Conservation (phyloP, 345 rosid genomes). For the Linum trigynum region DNA sequence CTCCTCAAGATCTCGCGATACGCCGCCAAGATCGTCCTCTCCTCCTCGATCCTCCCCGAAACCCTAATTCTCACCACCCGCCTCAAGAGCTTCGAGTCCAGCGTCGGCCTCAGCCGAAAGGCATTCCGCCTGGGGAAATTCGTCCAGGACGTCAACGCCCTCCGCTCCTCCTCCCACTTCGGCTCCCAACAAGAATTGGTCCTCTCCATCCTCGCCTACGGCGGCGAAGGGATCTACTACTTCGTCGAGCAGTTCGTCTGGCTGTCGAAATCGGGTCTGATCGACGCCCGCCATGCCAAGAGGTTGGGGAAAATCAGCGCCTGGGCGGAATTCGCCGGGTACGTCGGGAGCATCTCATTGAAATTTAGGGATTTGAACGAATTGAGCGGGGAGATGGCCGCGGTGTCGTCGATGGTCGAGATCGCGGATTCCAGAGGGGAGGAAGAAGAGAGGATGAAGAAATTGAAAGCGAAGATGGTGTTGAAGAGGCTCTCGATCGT, state of each 20-base stretch:
- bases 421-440: conserved; percentile 50
- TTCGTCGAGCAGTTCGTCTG: conserved; percentile 81
- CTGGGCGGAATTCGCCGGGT: conserved; percentile 73
- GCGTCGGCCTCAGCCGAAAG: conserved; percentile 91
- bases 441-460: conserved; percentile 45
- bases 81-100: conserved; percentile 78
- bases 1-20: conserved; percentile 82
- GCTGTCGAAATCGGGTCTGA: conserved; percentile 75
- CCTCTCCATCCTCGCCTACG: conserved; percentile 50
- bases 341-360: conserved; percentile 54
- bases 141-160: conserved; percentile 69
- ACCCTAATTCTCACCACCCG: conserved; percentile 27
- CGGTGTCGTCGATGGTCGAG: conserved; percentile 42
- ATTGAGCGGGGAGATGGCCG: conserved; percentile 40
- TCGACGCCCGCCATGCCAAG: conserved; percentile 43
- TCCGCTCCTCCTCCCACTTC: conserved; percentile 39
- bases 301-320: conserved; percentile 57
- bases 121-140: conserved; percentile 93
- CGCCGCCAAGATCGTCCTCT: conserved; percentile 70
- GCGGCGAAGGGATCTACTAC: conserved; percentile 78
- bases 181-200: conserved; percentile 34
- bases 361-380: conserved; percentile 65
- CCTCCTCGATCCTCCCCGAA: conserved; percentile 53
- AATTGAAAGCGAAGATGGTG: conserved; percentile 53
- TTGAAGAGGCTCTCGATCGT: conserved; percentile 64